Percentiles rank a stretch among this genome's conserved stretches.
Conservation (phyloP, 2,329 filamentous ascomycete genomes). For the Xylaria sp. region DNA sequence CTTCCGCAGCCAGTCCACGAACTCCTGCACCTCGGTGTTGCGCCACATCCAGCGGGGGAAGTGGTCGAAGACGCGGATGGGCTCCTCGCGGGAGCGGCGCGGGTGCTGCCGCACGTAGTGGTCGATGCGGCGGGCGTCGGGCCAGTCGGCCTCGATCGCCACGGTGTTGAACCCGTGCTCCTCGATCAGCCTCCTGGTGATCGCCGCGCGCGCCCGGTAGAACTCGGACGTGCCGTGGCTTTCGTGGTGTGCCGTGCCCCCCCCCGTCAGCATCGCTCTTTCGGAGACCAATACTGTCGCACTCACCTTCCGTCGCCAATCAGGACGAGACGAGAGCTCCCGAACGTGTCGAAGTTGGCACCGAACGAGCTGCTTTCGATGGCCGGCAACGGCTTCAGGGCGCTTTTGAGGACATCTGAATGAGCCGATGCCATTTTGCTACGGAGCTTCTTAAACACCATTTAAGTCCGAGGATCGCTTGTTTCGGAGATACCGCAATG, state of each 20-base stretch:
- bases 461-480: not conserved
- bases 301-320: conserved; percentile 46
- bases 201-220: conserved; percentile 53
- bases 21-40: conserved; percentile 52
- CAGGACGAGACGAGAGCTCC: conserved; percentile 44
- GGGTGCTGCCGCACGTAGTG: conserved; percentile 52
- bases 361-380: conserved; percentile 38
- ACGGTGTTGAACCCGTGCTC: conserved; percentile 55
- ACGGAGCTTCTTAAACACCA: conserved; percentile 9
- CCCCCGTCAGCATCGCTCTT: conserved; percentile 3
- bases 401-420: conserved; percentile 18
- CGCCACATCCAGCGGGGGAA: conserved; percentile 62
- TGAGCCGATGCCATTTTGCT: conserved; percentile 17
- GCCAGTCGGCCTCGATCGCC: conserved; percentile 57
- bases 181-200: conserved; percentile 53
- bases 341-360: conserved; percentile 45
- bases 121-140: conserved; percentile 54
- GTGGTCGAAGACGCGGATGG: conserved; percentile 47
- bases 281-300: not conserved
- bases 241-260: no score
- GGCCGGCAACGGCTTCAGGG: conserved; percentile 24
- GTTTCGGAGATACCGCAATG: no score
- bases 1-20: conserved; percentile 54
- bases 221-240: conserved; percentile 58
- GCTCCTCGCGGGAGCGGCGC: conserved; percentile 27